Percentiles rank a stretch among this genome's conserved stretches.
These are phyloP conservation scores for Echites panduratus DNA, from an alignment of 257 asterid genomes.

Conservation along the genomic window DNA sequence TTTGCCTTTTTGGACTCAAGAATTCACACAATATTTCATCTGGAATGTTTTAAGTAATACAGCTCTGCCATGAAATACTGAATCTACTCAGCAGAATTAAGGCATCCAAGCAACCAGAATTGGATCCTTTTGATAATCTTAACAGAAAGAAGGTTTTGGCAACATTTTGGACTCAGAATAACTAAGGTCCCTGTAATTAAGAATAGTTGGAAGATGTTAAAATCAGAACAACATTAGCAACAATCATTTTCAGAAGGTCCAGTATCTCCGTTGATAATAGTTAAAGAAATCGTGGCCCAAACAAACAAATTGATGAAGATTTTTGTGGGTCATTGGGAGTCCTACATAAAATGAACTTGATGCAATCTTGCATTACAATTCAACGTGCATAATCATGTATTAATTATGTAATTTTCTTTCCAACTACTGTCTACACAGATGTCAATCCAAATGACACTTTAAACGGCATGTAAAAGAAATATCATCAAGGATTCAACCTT, in stretches of 20 bases:
- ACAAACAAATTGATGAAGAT: neutral
- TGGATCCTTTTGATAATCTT: neutral
- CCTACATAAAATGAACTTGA: neutral
- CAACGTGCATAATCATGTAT: neutral
- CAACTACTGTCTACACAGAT: constrained; percentile 2
- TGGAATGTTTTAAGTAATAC: neutral
- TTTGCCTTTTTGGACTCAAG: neutral
- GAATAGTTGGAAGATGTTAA: neutral
- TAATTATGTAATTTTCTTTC: neutral
- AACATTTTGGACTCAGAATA: neutral
- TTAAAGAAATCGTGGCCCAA: neutral
- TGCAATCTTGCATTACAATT: neutral
- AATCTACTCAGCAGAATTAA: neutral
- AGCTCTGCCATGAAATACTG: neutral
- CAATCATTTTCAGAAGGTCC: neutral
- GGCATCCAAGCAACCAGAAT: neutral
- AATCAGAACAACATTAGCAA: too few relatives aligned
- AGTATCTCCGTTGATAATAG: neutral
- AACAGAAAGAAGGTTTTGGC: neutral
- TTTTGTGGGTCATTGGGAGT: neutral
- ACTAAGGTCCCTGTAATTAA: neutral
- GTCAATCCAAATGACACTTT: neutral
- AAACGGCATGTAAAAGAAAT: neutral
- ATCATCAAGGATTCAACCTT: neutral
- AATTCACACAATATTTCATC: neutral